Evolutionary conservation across 78 protist genomes (phyloP).

Genomic region (Guillardia theta): DNA sequence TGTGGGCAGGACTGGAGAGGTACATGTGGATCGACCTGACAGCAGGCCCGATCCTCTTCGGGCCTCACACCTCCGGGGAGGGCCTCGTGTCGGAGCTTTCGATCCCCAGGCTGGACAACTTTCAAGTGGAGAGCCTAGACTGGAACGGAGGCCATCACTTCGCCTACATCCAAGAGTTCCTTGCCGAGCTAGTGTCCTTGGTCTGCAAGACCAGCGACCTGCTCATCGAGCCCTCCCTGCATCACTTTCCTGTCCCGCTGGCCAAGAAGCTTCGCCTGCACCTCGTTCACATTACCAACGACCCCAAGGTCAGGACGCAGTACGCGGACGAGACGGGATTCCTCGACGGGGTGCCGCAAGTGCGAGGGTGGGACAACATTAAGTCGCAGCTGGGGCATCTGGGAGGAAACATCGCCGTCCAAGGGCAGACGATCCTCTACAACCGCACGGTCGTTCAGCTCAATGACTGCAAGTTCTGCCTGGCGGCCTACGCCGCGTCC

Average conservation of each 20-base stretch:
- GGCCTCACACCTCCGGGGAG: conserved; percentile 33
- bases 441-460: conserved; percentile 17
- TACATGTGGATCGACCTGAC: conserved; percentile 32
- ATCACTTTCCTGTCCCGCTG: background rate
- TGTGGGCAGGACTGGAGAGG: conserved; percentile 23
- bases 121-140: background rate
- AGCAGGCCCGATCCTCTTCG: background rate
- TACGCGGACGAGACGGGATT: background rate
- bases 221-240: background rate
- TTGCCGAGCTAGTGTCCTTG: background rate
- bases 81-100: conserved; percentile 29
- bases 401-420: background rate
- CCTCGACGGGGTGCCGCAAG: background rate
- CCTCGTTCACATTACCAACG: conserved; percentile 20
- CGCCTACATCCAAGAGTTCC: background rate
- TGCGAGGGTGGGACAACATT: background rate
- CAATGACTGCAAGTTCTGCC: background rate
- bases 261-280: conserved; percentile 26
- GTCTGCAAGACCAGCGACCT: background rate
- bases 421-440: background rate
- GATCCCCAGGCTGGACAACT: conserved; percentile 5
- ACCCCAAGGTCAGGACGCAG: background rate
- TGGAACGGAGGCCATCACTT: background rate
- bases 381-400: background rate
- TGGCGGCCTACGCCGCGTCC: conserved; percentile 9